Evolutionary conservation across 805 yeast species (phyloP), one percentile per base, ranked within the genome.

Genomic region (Candida dendrica): DNA sequence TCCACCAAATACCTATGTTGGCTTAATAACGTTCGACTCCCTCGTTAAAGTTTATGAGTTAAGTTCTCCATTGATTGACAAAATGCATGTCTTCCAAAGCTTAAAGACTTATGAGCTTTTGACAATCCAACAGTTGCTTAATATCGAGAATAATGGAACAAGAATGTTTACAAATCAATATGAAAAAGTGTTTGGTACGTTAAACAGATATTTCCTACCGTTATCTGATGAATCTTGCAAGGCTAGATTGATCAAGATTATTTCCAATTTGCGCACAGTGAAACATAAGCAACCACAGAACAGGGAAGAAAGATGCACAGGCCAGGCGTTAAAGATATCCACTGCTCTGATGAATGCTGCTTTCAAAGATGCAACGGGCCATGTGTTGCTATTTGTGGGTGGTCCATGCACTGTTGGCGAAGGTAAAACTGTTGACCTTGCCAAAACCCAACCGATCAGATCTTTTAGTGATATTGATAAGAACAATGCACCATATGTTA

Each of bases 331-430:
- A 32, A 30, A 20, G 16, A 35, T 34, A 14, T n/a, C 90, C 51
- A 63, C 77, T 78, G 47, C 72, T 90, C 58, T 68, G 77, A 41
- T 74, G 73, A 27, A 91, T 84, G 55, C 84, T 87, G 42, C 90
- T 18, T 85, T 78, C 65, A 81, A 85, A 41, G 85, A 83, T 47
- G 77, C 80, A 48, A 90, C 95, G 36, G 88, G 91, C 14, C 81
- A 96, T 59, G 72, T 90, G 50, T 80, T 88, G 69, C 69, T 89
- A 44, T 91, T 93, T 59, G 79, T 95, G 20, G 91, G 89, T 42
- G 98, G 98, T 42, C 95, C 96, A 31, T 84, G 96, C 57, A 91
- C 98, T 26, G 77, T 81, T 56, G 88, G 88, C 36, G 96, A 97
- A 4, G 98, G 98, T 48, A 67, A 82, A 59, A 84, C 89, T 49